Conservation (phyloP, 331 rosid genomes). For the Malus hybrid region DNA sequence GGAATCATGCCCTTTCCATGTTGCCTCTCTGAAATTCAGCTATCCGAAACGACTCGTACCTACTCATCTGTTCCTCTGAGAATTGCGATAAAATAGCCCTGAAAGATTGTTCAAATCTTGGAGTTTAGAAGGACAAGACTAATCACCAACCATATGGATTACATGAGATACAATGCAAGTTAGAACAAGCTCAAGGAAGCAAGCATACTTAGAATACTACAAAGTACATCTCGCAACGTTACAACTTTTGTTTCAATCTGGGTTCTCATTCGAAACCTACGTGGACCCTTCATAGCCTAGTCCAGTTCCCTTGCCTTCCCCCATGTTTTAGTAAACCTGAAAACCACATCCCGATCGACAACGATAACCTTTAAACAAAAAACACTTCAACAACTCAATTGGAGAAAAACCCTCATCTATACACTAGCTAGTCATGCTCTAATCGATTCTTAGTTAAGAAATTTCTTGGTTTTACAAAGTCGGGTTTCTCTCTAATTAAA, state of each 20-base stretch:
- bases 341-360: too few species aligned
- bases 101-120: slow-evolving; percentile 1
- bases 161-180: background rate
- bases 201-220: background rate
- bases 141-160: background rate
- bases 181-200: background rate
- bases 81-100: slow-evolving; percentile 80
- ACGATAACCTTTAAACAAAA: too few species aligned
- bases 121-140: background rate
- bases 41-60: slow-evolving; percentile 87
- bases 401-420: too few species aligned
- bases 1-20: slow-evolving; percentile 65
- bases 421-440: too few species aligned
- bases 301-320: background rate
- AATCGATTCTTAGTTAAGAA: too few species aligned
- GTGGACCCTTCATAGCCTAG: background rate
- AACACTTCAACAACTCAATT: too few species aligned
- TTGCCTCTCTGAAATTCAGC: slow-evolving; percentile 90
- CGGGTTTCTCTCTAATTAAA: too few species aligned
- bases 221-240: background rate
- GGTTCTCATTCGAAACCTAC: background rate
- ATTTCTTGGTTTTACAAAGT: too few species aligned
- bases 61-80: slow-evolving; percentile 85
- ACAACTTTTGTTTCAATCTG: background rate
- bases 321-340: background rate